Base-by-base conservation (phyloP, 2,329 filamentous ascomycete species). In the Fusarium longipes region DNA sequence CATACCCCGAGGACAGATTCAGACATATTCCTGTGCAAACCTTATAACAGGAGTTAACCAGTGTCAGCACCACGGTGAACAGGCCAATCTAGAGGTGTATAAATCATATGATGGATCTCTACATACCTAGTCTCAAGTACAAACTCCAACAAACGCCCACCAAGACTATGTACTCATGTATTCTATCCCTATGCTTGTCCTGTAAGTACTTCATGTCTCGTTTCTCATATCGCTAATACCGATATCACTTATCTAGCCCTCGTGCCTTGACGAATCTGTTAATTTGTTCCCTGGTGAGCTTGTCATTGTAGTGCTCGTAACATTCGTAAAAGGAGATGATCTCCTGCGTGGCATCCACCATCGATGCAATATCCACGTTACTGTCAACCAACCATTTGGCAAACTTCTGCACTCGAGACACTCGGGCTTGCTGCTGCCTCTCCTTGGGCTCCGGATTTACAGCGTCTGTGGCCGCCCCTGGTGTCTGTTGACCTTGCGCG, bases 281-380 rank as follows among this genome's bases (percentile, higher is more conserved):
- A 54, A 89, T 83, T 71, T 87, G 84, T 73, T 88, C 86, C 48
- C 83, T 77, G 3, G 84, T 86, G 36, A 83, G 78, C 72, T 88
- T 88, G 53, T 88, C 86, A 65, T 87, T 87, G 68, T 87, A 88
- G 69, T 86, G 82, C 73, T 88, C 86, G 49, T 86, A 82, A 62
- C 82, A 86, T 74, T 96, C 92, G 76, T 97, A 97, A 66, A 97
- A 87, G 5, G 92, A 94, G 52, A 97, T 92, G 65, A 97, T 86
- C 80, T 97, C 94, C 79, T 97, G 94, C 1, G 92, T 95, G 74
- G 91, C 93, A 78, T 97, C 93, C 49, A 97, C 91, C 77, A 96
- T 90, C 30, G 89, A 91, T 68, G 92, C 88, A 73, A 97, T 91
- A 72, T 96, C 92, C 40, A 97, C 87, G 57, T 88, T 91, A 73